Percentiles rank a stretch among this genome's conserved stretches.
Evolutionary conservation across 1,139 yeast species (phyloP).

Genomic region (Pichia sp.): DNA sequence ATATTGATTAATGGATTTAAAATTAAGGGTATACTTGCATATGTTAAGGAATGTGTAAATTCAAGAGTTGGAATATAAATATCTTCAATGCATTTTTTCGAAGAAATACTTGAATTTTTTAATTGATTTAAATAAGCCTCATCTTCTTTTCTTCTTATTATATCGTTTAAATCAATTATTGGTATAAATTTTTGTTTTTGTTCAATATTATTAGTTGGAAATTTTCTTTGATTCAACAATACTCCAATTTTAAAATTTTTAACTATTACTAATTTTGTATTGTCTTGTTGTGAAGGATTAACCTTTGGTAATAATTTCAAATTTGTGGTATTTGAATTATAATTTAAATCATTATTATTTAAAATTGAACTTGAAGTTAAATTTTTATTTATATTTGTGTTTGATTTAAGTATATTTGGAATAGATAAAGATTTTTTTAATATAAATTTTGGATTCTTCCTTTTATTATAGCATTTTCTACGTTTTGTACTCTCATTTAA

Average conservation of each 20-base stretch:
- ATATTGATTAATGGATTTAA: slow-evolving; percentile 16
- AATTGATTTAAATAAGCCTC: slow-evolving; percentile 20
- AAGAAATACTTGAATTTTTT: slow-evolving; percentile 11
- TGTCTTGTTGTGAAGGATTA: no score
- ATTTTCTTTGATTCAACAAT: slow-evolving; percentile 9
- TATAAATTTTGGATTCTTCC: slow-evolving; percentile 12
- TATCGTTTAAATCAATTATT: slow-evolving; percentile 19
- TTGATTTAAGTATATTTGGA: no score
- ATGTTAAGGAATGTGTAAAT: slow-evolving; percentile 23
- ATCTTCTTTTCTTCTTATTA: slow-evolving; percentile 19
- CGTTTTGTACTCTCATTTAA: slow-evolving; percentile 22
- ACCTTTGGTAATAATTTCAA: neutral
- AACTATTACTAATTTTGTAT: no score
- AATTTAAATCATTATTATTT: neutral
- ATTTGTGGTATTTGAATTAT: neutral
- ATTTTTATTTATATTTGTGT: no score
- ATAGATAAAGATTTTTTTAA: no score
- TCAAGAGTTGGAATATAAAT: slow-evolving; percentile 14
- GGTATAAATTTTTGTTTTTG: slow-evolving; percentile 3
- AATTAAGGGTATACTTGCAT: slow-evolving; percentile 25
- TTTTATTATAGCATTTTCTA: slow-evolving; percentile 25
- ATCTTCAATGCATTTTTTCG: slow-evolving; percentile 21
- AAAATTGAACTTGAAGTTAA: neutral
- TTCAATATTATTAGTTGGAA: slow-evolving; percentile 1
- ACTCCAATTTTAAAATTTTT: slow-evolving; percentile 20